Evolutionary conservation across 2,329 filamentous ascomycete genomes (phyloP).

Genomic region (Lanzia echinophila): DNA sequence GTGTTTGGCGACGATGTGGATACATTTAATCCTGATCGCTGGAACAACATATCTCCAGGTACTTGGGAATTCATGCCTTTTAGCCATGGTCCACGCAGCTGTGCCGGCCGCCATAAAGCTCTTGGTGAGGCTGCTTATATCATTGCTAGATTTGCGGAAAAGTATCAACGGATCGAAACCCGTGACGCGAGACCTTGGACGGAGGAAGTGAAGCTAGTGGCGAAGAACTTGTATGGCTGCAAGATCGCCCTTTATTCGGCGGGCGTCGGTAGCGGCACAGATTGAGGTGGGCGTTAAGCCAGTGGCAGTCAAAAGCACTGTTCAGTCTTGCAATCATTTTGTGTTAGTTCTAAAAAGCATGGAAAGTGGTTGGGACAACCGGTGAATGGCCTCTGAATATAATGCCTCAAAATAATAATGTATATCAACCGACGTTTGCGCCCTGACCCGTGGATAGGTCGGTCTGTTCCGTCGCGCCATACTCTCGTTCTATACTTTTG

Average conservation of each 20-base stretch:
- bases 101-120: constrained; percentile 47
- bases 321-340: too few species aligned
- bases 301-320: too few species aligned
- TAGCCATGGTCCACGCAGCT: constrained; percentile 59
- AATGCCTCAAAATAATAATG: too few species aligned
- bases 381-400: too few species aligned
- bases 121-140: constrained; percentile 14
- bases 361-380: too few species aligned
- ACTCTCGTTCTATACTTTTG: too few species aligned
- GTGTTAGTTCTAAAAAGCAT: too few species aligned
- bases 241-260: not conserved
- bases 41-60: constrained; percentile 57
- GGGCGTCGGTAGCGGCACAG: too few species aligned
- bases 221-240: constrained; percentile 9
- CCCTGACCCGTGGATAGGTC: too few species aligned
- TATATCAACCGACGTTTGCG: too few species aligned
- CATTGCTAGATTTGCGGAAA: constrained; percentile 9
- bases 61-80: constrained; percentile 61
- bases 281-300: too few species aligned
- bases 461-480: too few species aligned
- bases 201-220: constrained; percentile 4
- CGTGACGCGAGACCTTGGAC: constrained; percentile 7
- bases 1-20: constrained; percentile 66
- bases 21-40: constrained; percentile 66
- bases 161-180: constrained; percentile 11